Conservation (phyloP, 805 yeast genomes). For the Zygotorulaspora chibaensis region DNA sequence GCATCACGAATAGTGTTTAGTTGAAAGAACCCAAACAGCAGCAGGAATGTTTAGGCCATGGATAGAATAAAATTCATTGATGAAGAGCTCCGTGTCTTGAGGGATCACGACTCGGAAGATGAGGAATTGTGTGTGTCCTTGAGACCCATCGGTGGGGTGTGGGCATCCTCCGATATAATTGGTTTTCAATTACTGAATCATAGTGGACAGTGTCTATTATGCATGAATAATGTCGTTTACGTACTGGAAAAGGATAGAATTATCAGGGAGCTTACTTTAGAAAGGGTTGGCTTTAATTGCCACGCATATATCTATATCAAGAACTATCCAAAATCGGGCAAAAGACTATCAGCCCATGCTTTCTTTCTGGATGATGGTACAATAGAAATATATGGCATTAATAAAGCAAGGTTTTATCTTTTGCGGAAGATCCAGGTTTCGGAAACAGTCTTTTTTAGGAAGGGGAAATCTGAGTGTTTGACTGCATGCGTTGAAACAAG, state of each 20-base stretch:
- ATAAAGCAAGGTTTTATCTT: not conserved
- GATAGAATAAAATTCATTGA: not conserved
- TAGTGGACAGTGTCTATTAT: slow-evolving; percentile 3
- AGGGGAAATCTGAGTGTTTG: not conserved
- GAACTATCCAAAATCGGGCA: not conserved
- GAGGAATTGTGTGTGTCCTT: not conserved
- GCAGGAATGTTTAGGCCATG: not conserved
- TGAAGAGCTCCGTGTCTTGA: slow-evolving; percentile 1
- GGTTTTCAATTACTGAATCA: slow-evolving; percentile 4
- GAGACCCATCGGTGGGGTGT: not conserved
- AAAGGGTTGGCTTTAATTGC: not conserved
- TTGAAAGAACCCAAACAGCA: not conserved
- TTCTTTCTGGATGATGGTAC: slow-evolving; percentile 4
- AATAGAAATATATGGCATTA: not conserved
- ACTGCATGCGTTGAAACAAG: not conserved
- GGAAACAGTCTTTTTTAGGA: not conserved
- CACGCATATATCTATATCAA: slow-evolving; percentile 2
- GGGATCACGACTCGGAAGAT: not conserved
- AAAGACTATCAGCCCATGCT: slow-evolving; percentile 3
- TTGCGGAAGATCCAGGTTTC: not conserved
- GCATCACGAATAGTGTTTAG: too few species aligned
- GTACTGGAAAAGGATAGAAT: not conserved
- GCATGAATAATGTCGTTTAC: slow-evolving; percentile 6
- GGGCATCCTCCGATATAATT: slow-evolving; percentile 1
- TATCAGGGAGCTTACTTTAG: not conserved